A percentile compares a stretch with the other conserved stretches of the same genome.
Conservation (phyloP, 345 rosid genomes). For the Moricandia moricandioides region DNA sequence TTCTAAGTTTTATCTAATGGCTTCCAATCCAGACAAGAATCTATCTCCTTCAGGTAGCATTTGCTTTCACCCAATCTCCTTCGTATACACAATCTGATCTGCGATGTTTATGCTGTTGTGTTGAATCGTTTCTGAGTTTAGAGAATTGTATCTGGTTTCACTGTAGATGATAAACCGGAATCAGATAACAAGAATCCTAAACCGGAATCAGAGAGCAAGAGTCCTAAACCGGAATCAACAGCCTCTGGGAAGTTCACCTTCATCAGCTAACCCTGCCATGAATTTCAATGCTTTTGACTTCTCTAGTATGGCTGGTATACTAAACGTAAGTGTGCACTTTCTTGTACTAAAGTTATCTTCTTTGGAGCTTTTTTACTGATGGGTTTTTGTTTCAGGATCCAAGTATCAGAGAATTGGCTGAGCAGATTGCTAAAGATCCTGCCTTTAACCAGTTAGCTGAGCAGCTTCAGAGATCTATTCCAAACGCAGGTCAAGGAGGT, state of each 20-base stretch:
- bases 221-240: slow-evolving; percentile 43
- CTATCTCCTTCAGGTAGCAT: slow-evolving; percentile 55
- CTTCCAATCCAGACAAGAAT: slow-evolving; percentile 56
- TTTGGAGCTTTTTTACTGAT: background rate
- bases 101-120: background rate
- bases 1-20: slow-evolving; percentile 43
- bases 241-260: slow-evolving; percentile 57
- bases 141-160: background rate
- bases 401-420: slow-evolving; percentile 86
- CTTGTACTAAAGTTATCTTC: background rate
- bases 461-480: slow-evolving; percentile 82
- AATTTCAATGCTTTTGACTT: slow-evolving; percentile 82
- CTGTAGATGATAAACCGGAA: slow-evolving; percentile 54
- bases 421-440: slow-evolving; percentile 93
- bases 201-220: slow-evolving; percentile 40
- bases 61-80: background rate
- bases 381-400: slow-evolving; percentile 60
- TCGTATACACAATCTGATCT: slow-evolving; percentile 14
- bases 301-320: slow-evolving; percentile 78
- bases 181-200: slow-evolving; percentile 33
- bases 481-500: slow-evolving; percentile 58
- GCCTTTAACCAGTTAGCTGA: slow-evolving; percentile 93
- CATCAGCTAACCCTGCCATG: slow-evolving; percentile 40
- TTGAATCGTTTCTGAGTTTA: slow-evolving; percentile 7
- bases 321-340: slow-evolving; percentile 51